Conservation (phyloP, 805 yeast genomes). For the Kluyveromyces aestuarii region DNA sequence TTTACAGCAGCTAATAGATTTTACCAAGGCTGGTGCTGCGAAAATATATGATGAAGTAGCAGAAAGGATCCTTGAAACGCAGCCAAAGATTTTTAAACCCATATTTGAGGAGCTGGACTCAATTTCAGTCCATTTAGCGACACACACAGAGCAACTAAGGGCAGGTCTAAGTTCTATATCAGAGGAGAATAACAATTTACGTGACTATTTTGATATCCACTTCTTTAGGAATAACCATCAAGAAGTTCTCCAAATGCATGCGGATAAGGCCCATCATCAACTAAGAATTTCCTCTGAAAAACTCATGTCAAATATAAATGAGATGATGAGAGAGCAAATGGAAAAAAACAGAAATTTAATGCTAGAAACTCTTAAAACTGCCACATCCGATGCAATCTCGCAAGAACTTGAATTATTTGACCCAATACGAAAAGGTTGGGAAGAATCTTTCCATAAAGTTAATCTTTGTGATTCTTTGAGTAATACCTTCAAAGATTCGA, state of each 20-base stretch:
- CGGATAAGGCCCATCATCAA: slow-evolving; percentile 16
- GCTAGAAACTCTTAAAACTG: slow-evolving; percentile 18
- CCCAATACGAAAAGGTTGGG: slow-evolving; percentile 25
- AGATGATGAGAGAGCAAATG: slow-evolving; percentile 16
- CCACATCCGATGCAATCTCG: slow-evolving; percentile 22
- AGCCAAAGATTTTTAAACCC: slow-evolving; percentile 15
- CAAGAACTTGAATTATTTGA: slow-evolving; percentile 22
- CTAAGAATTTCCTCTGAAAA: slow-evolving; percentile 17
- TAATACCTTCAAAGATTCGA: slow-evolving; percentile 14
- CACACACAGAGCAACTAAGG: slow-evolving; percentile 15
- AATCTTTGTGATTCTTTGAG: slow-evolving; percentile 27
- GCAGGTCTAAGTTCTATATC: slow-evolving; percentile 24
- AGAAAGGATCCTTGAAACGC: slow-evolving; percentile 14
- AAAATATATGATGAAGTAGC: slow-evolving; percentile 18
- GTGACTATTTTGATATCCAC: slow-evolving; percentile 21
- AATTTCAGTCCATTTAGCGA: slow-evolving; percentile 11
- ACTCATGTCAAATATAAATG: slow-evolving; percentile 13
- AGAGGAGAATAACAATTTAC: slow-evolving; percentile 25
- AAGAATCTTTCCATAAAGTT: slow-evolving; percentile 22
- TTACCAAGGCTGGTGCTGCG: slow-evolving; percentile 13
- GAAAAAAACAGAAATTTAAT: slow-evolving; percentile 17
- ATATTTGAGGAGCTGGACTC: slow-evolving; percentile 13
- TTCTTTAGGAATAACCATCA: slow-evolving; percentile 24
- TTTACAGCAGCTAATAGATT: slow-evolving; percentile 9
- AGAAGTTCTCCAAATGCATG: slow-evolving; percentile 17